Evolutionary conservation across 2,329 filamentous ascomycete species (phyloP), one percentile per base, ranked within the genome.

Genomic region (Microcera coccophila): DNA sequence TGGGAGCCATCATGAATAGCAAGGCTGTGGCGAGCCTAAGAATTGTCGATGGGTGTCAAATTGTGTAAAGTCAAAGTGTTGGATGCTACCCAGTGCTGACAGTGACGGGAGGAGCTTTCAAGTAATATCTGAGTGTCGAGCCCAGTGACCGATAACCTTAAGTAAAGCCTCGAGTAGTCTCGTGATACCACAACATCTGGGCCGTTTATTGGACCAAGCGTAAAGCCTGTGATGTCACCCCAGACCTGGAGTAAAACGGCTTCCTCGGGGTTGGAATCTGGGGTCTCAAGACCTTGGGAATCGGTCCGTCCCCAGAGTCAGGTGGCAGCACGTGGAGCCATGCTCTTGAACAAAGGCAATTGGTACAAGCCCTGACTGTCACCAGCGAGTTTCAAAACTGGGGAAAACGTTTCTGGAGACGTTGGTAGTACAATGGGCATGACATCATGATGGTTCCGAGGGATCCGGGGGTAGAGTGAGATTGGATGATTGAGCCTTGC

Each of bases 221-320:
- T 17, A 36, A 17, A 28, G 16, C 14, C 18, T 4, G 12, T 22
- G 24, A 31, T 2, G 22, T 33, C 39, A 45, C 51, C 43, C 49
- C 14, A 39, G 26, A 22, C 35, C 12, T 17, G 19, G 14, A 2
- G 22, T 12, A 19, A 34, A 24, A 36, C 43, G 33, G 45, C 19
- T 20, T 39, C 29, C 17, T 18, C 33, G 35, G 35, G 38, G 11
- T 16, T 36, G 12, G 36, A 10, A 18, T 24, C 26, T 29, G 28
- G 40, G 47, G 48, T 44, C 50, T 46, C 40, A 26, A 45, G 52
- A 56, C 44, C 42, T 38, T 11, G 38, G 44, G 12, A 57, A 57
- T 57, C 54, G 54, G 54, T 48, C 50, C 54, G 50, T 56, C 47
- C 48, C 42, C 50, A 22, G 37, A 36, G 42, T 50, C 44, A 51